Evolutionary conservation across 2,329 filamentous ascomycete species (phyloP), one percentile per base, ranked within the genome.

Genomic region (Penicillium sumatraense): DNA sequence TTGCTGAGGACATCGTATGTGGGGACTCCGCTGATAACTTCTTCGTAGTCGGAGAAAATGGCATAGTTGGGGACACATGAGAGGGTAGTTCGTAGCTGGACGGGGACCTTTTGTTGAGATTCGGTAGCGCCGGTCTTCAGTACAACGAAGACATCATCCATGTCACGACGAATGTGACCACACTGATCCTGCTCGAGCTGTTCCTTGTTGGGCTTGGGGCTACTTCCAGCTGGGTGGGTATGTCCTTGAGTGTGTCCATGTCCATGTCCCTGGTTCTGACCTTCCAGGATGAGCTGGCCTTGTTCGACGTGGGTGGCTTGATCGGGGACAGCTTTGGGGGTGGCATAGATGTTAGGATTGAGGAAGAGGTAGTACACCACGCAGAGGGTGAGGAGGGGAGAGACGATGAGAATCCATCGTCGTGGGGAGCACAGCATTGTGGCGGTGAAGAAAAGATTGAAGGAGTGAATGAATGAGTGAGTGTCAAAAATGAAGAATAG

Each of bases 81-180:
- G 4, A 70, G 62, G 3, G 62, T 65, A 7, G 68, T 70, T 27
- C 59, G 57, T n/a, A 70, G 31, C 41, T 69, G 68, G 7, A 68
- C 51, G 13, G 67, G 67, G 2, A 69, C 51, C 40, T 69, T 70
- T 11, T 68, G 50, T 5, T 62, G 60, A 10, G 67, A 60, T 53
- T 69, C 68, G 3, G 67, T 70, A 3, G 65, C 66, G 5, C 68
- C 67, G 0, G 68, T 70, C 41, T 68, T 70, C 29, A 70, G 14
- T 10, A 69, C 53, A 2, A 69, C 64, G 33, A 68, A 58, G 14
- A 69, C 49, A 36, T 69, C 58, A n/a, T 69, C 59, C 48, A 69
- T 60, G 11, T 59, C 53, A 5, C 49, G 62, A 7, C 53, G 53
- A 10, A 62, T n/a, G 5, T 55, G 58, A 11, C 59, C 59, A 29